phyloP scores from a whole-genome alignment of 495 filamentous ascomycete genomes.

The Penicillium waksmanii region DNA sequence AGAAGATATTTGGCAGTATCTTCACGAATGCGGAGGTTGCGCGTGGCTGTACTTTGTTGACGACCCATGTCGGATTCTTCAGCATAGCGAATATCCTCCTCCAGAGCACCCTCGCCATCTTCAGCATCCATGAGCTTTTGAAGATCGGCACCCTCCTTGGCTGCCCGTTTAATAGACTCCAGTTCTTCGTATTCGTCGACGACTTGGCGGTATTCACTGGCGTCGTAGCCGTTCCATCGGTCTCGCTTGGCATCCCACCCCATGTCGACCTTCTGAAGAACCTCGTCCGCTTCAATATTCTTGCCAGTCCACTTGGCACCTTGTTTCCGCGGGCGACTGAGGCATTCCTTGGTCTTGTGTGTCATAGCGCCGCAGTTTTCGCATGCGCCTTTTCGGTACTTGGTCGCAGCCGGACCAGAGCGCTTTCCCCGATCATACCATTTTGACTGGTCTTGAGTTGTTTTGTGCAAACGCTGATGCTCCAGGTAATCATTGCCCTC shows the following conservation, averaged over 20 bases:
- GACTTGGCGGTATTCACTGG: conserved; percentile 80
- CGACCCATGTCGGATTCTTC: conserved; percentile 97
- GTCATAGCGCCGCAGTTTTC: conserved; percentile 98
- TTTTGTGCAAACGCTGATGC: conserved; percentile 88
- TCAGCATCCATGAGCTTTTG: conserved; percentile 55
- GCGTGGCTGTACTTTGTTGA: conserved; percentile 84
- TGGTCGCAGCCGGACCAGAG: conserved; percentile 81
- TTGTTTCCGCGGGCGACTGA: conserved; percentile 84
- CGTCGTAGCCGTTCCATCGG: conserved; percentile 95
- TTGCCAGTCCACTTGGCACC: conserved; percentile 92
- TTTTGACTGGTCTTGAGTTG: conserved; percentile 65
- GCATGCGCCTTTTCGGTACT: conserved; percentile 96
- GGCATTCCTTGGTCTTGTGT: conserved; percentile 92
- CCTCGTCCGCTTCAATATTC: conserved; percentile 91
- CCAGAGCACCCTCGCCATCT: conserved; percentile 58
- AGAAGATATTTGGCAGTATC: conserved; percentile 98
- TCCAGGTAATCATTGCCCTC: conserved; percentile 88
- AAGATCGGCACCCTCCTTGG: conserved; percentile 47
- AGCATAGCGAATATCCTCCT: conserved; percentile 81
- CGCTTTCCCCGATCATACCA: conserved; percentile 91
- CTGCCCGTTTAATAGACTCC: conserved; percentile 73
- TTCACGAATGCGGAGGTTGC: conserved; percentile 89
- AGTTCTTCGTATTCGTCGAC: conserved; percentile 86
- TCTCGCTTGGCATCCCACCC: conserved; percentile 99
- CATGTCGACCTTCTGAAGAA: conserved; percentile 79